phyloP scores from a whole-genome alignment of 75 land plant genomes.

The Pseudotsuga menziesii region DNA sequence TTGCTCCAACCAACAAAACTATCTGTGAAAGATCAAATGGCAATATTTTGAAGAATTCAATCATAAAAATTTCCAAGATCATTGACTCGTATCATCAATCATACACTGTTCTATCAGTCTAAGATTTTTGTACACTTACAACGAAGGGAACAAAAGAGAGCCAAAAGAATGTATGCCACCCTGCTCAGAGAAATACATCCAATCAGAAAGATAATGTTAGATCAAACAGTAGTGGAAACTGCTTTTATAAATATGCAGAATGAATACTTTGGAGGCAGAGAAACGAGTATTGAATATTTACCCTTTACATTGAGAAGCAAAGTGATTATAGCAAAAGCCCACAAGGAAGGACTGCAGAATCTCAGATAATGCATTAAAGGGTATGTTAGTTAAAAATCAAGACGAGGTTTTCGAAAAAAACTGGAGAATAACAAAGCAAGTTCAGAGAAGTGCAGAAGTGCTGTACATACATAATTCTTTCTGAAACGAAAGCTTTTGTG shows the following conservation, averaged over 20 bases:
- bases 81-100: background rate
- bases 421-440: background rate
- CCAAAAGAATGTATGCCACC: constrained; percentile 55
- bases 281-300: constrained; percentile 11
- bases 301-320: constrained; percentile 57
- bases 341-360: constrained; percentile 50
- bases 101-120: background rate
- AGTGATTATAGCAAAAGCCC: constrained; percentile 51
- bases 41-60: constrained; percentile 13
- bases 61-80: background rate
- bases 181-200: constrained; percentile 27
- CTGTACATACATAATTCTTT: background rate
- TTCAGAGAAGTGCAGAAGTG: background rate
- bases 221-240: background rate
- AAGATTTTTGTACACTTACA: constrained; percentile 35
- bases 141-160: constrained; percentile 54
- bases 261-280: background rate
- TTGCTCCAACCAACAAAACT: constrained; percentile 76
- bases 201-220: background rate
- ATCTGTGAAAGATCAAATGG: constrained; percentile 29
- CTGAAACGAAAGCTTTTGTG: background rate
- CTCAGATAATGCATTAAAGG: constrained; percentile 15
- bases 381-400: background rate
- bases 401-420: no score
- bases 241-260: background rate